Percentiles rank a stretch among this genome's conserved stretches.
Evolutionary conservation across 805 yeast genomes (phyloP).

Genomic region (Kazachstania viticola): DNA sequence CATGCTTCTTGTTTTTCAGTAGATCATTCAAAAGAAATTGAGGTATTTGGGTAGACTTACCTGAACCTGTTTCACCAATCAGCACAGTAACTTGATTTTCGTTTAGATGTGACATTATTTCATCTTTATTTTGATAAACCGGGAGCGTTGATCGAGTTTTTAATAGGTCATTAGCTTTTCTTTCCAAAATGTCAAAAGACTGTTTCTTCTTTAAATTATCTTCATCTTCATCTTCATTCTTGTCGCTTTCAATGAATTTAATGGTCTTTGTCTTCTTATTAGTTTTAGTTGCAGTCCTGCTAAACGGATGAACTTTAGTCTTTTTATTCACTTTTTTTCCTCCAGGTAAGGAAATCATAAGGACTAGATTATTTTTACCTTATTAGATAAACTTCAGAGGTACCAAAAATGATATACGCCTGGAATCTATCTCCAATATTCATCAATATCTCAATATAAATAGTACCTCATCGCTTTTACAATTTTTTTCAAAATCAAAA

Average conservation of each 20-base stretch:
- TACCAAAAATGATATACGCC: too few relatives aligned
- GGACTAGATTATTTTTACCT: too few relatives aligned
- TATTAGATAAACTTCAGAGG: too few relatives aligned
- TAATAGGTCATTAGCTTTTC: conserved; percentile 34
- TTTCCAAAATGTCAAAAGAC: conserved; percentile 19
- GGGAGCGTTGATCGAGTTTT: conserved; percentile 54
- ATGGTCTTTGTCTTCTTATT: conserved; percentile 22
- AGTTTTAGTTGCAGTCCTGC: too few relatives aligned
- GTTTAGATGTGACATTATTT: conserved; percentile 43
- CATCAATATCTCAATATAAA: too few relatives aligned
- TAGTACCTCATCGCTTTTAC: too few relatives aligned
- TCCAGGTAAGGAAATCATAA: too few relatives aligned
- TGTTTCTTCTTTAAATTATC: conserved; percentile 6
- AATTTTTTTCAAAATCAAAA: too few relatives aligned
- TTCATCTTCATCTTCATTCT: conserved; percentile 7
- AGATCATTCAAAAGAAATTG: conserved; percentile 58
- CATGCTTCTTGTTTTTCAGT: conserved; percentile 23
- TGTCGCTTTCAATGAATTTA: conserved; percentile 27
- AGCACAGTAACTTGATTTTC: conserved; percentile 60
- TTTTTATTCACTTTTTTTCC: too few relatives aligned
- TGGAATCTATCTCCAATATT: too few relatives aligned
- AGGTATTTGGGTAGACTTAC: conserved; percentile 95
- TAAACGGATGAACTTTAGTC: conserved; percentile 9
- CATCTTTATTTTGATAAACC: conserved; percentile 58
- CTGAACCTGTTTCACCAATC: conserved; percentile 96